These are phyloP conservation scores for Aspergillus biplanus DNA, from an alignment of 495 filamentous ascomycete genomes.

Conservation along the genomic window DNA sequence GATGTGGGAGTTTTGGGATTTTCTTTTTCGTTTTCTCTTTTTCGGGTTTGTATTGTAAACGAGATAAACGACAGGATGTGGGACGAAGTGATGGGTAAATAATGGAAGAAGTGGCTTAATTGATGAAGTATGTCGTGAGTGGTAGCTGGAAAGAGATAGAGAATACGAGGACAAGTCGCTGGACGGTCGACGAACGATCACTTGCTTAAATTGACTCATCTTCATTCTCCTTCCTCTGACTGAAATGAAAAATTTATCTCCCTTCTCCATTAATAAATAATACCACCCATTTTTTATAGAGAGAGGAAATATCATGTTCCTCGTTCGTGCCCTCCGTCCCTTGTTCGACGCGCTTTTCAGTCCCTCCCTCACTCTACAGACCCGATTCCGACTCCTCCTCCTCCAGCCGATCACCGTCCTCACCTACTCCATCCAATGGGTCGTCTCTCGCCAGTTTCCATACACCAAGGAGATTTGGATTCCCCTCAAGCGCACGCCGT, in stretches of 20 bases:
- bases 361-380: constrained; percentile 4
- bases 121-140: not conserved
- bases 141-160: not conserved
- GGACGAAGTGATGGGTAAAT: not conserved
- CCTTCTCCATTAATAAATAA: not conserved
- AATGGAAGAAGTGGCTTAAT: not conserved
- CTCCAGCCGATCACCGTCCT: constrained; percentile 16
- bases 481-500: constrained; percentile 11
- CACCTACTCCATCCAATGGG: constrained; percentile 17
- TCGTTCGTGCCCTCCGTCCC: constrained; percentile 9
- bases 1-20: not conserved
- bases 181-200: no score
- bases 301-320: not conserved
- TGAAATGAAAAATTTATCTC: not conserved
- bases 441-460: constrained; percentile 4
- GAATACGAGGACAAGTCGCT: no score
- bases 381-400: constrained; percentile 9
- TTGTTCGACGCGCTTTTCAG: constrained; percentile 11
- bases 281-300: not conserved
- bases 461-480: constrained; percentile 1
- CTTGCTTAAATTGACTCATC: no score
- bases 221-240: no score
- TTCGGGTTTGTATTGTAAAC: not conserved
- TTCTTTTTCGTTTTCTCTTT: not conserved
- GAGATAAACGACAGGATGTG: not conserved